These are phyloP conservation scores for Furcasterigmium sp. DNA, from an alignment of 2,329 filamentous ascomycete genomes.

Conservation along the genomic window DNA sequence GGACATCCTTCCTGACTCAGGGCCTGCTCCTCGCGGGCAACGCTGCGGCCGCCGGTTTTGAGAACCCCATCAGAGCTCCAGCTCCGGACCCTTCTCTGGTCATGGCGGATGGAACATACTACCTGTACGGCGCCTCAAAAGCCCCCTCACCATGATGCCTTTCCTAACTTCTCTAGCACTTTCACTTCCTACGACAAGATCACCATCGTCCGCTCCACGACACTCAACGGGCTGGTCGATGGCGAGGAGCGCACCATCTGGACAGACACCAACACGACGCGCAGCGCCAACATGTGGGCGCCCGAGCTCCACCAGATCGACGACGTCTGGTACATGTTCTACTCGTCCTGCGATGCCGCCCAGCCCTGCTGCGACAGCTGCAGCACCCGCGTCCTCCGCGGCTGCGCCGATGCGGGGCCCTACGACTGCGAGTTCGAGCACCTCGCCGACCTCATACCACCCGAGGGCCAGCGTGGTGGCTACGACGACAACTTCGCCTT, in stretches of 20 bases:
- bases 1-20: not conserved
- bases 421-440: conserved; percentile 3
- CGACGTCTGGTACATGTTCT: conserved; percentile 13
- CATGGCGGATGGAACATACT: not conserved
- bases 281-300: conserved; percentile 10
- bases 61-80: conserved; percentile 1
- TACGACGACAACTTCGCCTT: conserved; percentile 3
- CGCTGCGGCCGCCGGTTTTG: not conserved
- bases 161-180: not conserved
- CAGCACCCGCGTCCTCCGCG: conserved; percentile 2
- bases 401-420: not conserved
- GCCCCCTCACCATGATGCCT: not conserved
- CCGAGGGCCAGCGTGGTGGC: conserved; percentile 1
- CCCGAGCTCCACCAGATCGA: conserved; percentile 15
- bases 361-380: conserved; percentile 9
- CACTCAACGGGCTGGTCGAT: conserved; percentile 1
- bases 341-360: conserved; percentile 9
- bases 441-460: not conserved
- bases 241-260: conserved; percentile 5
- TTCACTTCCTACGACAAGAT: conserved; percentile 2
- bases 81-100: conserved; percentile 2
- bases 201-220: not conserved
- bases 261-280: conserved; percentile 5
- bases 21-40: not conserved
- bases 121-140: not conserved